Evolutionary conservation across 1,284 basidiomycete genomes (phyloP).

Genomic region (Rhodofomes roseus): DNA sequence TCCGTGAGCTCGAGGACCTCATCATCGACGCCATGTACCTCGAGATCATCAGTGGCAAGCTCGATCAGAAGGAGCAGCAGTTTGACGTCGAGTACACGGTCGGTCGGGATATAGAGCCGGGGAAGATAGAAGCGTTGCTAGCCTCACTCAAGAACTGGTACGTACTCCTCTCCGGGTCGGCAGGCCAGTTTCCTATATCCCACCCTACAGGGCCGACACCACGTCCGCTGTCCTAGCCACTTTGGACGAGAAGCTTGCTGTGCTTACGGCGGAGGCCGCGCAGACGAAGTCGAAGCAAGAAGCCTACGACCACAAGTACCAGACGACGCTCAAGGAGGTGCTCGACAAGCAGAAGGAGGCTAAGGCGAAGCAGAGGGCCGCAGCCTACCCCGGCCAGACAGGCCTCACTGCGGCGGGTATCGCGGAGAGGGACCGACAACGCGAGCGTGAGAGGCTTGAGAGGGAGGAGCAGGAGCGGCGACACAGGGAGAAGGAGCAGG

Average conservation of each 20-base stretch:
- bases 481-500: constrained; percentile 19
- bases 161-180: constrained; percentile 23
- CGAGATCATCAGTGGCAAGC: constrained; percentile 82
- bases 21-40: constrained; percentile 95
- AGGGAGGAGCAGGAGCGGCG: constrained; percentile 16
- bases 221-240: constrained; percentile 59
- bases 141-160: constrained; percentile 70
- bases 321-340: constrained; percentile 50
- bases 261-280: constrained; percentile 39
- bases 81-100: constrained; percentile 89
- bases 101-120: constrained; percentile 81
- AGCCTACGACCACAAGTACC: constrained; percentile 43
- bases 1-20: constrained; percentile 89
- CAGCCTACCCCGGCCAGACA: constrained; percentile 11
- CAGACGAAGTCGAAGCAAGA: constrained; percentile 32
- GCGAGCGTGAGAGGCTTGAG: constrained; percentile 10
- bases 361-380: constrained; percentile 14
- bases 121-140: constrained; percentile 59
- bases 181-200: background rate
- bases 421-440: constrained; percentile 15
- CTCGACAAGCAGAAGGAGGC: constrained; percentile 45
- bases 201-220: constrained; percentile 59
- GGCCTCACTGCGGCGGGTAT: constrained; percentile 24
- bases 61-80: constrained; percentile 86
- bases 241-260: constrained; percentile 50